These are phyloP conservation scores for Dryas integrifolia DNA, from an alignment of 331 rosid species.

Conservation along the genomic window DNA sequence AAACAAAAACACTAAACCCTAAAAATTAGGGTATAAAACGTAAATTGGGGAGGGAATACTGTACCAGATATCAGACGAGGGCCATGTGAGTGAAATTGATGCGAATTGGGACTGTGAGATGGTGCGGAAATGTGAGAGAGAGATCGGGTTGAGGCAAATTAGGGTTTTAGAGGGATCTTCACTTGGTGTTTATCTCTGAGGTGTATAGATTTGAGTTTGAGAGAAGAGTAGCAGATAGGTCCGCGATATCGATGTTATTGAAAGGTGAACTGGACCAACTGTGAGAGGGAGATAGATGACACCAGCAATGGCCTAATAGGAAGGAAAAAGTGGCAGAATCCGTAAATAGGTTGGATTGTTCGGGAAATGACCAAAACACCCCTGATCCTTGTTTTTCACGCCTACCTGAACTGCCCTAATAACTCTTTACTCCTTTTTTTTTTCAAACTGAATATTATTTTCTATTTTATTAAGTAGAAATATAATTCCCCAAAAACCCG, in stretches of 20 bases:
- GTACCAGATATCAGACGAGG: slow-evolving; percentile 33
- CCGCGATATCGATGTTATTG: slow-evolving; percentile 32
- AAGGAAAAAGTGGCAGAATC: slow-evolving; percentile 36
- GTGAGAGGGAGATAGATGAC: slow-evolving; percentile 6
- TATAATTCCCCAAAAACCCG: no score
- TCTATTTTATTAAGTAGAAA: no score
- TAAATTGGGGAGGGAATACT: slow-evolving; percentile 19
- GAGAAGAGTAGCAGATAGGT: slow-evolving; percentile 23
- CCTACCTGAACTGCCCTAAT: neutral
- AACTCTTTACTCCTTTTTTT: neutral
- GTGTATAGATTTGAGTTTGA: slow-evolving; percentile 16
- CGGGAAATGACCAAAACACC: neutral
- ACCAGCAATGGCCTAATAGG: slow-evolving; percentile 1
- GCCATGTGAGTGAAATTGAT: slow-evolving; percentile 34
- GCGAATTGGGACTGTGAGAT: neutral
- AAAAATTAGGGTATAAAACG: slow-evolving; percentile 15
- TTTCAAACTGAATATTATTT: neutral
- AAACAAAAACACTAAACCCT: slow-evolving; percentile 7
- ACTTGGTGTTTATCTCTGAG: neutral
- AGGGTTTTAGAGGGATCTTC: slow-evolving; percentile 32
- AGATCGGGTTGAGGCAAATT: slow-evolving; percentile 29
- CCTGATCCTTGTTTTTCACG: neutral
- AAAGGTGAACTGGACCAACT: slow-evolving; percentile 36
- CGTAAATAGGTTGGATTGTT: slow-evolving; percentile 22
- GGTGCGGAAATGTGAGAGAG: slow-evolving; percentile 2